These are phyloP conservation scores for Sideroxylon spinosum DNA, from an alignment of 179 eudicot genomes.

Conservation along the genomic window DNA sequence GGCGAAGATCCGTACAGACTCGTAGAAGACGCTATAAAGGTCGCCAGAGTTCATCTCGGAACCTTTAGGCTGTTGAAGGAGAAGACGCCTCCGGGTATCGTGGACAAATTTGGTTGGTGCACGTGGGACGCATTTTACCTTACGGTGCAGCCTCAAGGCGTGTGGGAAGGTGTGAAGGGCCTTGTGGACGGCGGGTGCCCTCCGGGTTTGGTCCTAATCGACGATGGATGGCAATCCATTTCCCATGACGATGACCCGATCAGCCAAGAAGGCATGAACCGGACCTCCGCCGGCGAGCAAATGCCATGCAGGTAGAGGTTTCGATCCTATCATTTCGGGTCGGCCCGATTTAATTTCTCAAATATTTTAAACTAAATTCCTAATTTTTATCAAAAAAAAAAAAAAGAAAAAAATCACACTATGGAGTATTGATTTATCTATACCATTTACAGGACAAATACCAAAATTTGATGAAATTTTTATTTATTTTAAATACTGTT, in stretches of 20 bases:
- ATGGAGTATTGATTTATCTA: too few relatives aligned
- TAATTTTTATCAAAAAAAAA: too few relatives aligned
- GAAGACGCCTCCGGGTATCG: conserved; percentile 66
- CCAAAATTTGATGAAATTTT: too few relatives aligned
- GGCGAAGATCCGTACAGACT: conserved; percentile 64
- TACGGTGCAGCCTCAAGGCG: conserved; percentile 69
- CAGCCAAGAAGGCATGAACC: conserved; percentile 54
- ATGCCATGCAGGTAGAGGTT: conserved; percentile 53
- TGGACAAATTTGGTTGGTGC: conserved; percentile 95
- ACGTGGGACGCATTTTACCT: conserved; percentile 97
- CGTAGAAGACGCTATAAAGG: conserved; percentile 57
- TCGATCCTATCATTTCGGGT: too few relatives aligned
- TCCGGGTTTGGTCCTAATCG: conserved; percentile 79
- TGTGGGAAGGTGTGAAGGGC: conserved; percentile 66
- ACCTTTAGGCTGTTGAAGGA: conserved; percentile 68
- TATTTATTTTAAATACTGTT: too few relatives aligned
- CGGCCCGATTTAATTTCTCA: too few relatives aligned
- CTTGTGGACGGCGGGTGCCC: conserved; percentile 71
- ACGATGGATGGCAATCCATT: conserved; percentile 95
- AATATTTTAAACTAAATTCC: too few relatives aligned
- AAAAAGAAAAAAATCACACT: too few relatives aligned
- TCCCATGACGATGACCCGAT: conserved; percentile 74
- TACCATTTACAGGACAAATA: too few relatives aligned
- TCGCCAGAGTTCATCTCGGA: conserved; percentile 58
- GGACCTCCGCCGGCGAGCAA: conserved; percentile 83